Percentiles rank a stretch among this genome's conserved stretches.
phyloP scores from a whole-genome alignment of 1,284 basidiomycete genomes.

The Quambalaria eucalypti region DNA sequence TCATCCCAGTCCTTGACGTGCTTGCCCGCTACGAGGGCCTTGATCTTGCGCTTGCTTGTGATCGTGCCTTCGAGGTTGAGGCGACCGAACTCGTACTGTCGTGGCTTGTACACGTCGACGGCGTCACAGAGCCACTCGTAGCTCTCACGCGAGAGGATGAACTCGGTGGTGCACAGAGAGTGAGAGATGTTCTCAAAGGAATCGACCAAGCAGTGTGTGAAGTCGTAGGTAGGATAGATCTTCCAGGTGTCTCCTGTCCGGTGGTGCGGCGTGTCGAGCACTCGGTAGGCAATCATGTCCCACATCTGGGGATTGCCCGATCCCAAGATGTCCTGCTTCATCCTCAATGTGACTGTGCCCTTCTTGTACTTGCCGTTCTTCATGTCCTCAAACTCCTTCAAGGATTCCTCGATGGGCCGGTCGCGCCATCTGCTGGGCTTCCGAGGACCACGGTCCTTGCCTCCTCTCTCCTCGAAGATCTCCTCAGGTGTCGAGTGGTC shows the following conservation, averaged over 20 bases:
- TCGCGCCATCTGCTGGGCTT: constrained; percentile 76
- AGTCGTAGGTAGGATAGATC: constrained; percentile 91
- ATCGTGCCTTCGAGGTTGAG: constrained; percentile 89
- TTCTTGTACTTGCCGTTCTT: constrained; percentile 79
- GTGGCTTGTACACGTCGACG: constrained; percentile 92
- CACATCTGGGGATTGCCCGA: constrained; percentile 95
- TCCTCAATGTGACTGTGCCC: constrained; percentile 81
- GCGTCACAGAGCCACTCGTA: constrained; percentile 99
- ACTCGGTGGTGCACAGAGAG: constrained; percentile 93
- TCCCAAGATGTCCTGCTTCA: constrained; percentile 92
- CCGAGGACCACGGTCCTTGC: constrained; percentile 71
- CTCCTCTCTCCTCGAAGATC: constrained; percentile 76
- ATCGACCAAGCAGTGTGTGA: constrained; percentile 96
- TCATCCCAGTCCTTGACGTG: constrained; percentile 94
- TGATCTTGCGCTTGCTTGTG: constrained; percentile 93
- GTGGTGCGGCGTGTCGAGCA: constrained; percentile 82
- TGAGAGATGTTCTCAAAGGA: constrained; percentile 98
- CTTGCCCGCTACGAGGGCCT: constrained; percentile 72
- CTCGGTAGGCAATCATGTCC: constrained; percentile 94
- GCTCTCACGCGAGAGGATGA: constrained; percentile 88
- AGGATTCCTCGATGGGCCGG: constrained; percentile 72
- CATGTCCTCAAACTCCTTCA: constrained; percentile 86
- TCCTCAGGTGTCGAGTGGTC: constrained; percentile 93
- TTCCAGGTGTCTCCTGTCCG: constrained; percentile 82
- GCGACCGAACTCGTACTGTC: constrained; percentile 92